Conservation (phyloP, 2,329 filamentous ascomycete genomes). For the Alternaria viburni region DNA sequence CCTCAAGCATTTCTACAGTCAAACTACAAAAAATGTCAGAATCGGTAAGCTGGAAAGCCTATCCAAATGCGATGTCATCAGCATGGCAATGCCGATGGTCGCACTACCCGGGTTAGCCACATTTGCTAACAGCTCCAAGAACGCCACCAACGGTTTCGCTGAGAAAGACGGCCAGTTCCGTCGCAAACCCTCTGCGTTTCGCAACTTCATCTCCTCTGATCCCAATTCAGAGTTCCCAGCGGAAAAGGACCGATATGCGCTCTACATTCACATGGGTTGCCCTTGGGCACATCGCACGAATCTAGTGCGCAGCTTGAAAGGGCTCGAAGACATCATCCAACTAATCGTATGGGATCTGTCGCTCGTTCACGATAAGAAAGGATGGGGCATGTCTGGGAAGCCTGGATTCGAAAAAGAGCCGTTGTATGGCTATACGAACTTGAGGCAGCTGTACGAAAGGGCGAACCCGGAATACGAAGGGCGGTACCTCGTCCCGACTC, state of each 20-base stretch:
- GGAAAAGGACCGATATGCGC: constrained; percentile 65
- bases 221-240: constrained; percentile 62
- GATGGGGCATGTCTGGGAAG: constrained; percentile 29
- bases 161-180: constrained; percentile 63
- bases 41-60: neutral
- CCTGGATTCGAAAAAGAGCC: constrained; percentile 13
- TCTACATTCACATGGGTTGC: constrained; percentile 67
- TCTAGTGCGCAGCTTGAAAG: constrained; percentile 58
- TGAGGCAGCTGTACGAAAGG: constrained; percentile 73
- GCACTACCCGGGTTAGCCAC: neutral
- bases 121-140: neutral
- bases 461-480: constrained; percentile 59
- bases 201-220: constrained; percentile 60
- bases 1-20: neutral
- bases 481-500: constrained; percentile 78
- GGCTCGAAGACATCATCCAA: constrained; percentile 58
- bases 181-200: constrained; percentile 62
- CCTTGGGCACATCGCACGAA: constrained; percentile 66
- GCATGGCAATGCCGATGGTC: neutral
- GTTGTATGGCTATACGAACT: constrained; percentile 26
- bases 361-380: constrained; percentile 40
- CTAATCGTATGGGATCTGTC: constrained; percentile 50
- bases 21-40: neutral
- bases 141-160: constrained; percentile 12
- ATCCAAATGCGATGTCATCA: neutral